Percentiles rank a stretch among this genome's conserved stretches.
phyloP scores from a whole-genome alignment of 1,284 basidiomycete species.

The Farysia itapuensis region DNA sequence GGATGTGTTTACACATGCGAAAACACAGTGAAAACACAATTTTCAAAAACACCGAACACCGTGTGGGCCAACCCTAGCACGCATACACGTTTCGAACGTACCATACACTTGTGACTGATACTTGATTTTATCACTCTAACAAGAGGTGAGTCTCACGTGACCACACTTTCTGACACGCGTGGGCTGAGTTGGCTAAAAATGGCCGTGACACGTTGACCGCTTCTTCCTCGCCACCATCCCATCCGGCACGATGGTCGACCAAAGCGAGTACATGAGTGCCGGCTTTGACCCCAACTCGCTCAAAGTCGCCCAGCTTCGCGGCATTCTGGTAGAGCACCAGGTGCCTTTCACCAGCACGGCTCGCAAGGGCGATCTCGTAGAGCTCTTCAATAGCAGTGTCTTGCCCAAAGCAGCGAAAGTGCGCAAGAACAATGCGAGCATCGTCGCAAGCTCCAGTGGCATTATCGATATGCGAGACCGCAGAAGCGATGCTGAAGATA shows the following conservation, averaged over 20 bases:
- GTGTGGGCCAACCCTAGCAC: too few species aligned
- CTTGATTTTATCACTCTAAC: too few species aligned
- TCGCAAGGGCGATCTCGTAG: constrained; percentile 82
- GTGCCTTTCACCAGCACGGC: constrained; percentile 75
- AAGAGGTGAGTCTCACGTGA: too few species aligned
- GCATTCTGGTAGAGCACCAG: constrained; percentile 78
- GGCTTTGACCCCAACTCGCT: constrained; percentile 79
- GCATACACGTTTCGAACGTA: too few species aligned
- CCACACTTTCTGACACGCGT: too few species aligned
- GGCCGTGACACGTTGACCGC: too few species aligned
- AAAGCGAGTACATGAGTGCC: constrained; percentile 71
- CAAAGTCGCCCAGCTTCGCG: constrained; percentile 78
- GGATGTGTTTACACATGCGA: too few species aligned
- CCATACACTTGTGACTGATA: too few species aligned
- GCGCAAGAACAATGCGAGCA: constrained; percentile 68
- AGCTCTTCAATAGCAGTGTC: constrained; percentile 70
- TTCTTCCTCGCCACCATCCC: too few species aligned
- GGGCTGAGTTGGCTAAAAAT: too few species aligned
- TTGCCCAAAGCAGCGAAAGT: constrained; percentile 22
- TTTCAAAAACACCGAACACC: too few species aligned
- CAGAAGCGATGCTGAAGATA: constrained; percentile 2
- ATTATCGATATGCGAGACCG: constrained; percentile 61
- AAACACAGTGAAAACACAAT: too few species aligned
- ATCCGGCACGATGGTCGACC: constrained; percentile 27
- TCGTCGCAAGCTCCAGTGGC: constrained; percentile 44